These are phyloP conservation scores for Aegilops umbellulata DNA, from an alignment of 176 grass and related monocot genomes.

Conservation along the genomic window DNA sequence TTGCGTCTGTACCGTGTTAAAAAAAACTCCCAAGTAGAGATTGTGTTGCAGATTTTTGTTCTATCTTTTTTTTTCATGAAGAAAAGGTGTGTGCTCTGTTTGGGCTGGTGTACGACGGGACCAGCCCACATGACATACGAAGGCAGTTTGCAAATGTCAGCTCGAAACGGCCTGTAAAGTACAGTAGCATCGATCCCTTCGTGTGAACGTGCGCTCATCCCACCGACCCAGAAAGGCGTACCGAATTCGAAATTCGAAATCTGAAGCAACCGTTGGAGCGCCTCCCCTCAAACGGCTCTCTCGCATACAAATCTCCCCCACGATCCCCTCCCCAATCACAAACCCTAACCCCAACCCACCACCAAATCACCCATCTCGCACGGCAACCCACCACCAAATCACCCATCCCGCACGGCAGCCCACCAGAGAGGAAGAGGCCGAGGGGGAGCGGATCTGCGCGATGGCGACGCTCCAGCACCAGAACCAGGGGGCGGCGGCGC, in stretches of 20 bases:
- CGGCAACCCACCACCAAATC: background rate
- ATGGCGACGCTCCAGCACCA: conserved; percentile 43
- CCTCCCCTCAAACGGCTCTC: conserved; percentile 38
- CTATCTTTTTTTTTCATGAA: background rate
- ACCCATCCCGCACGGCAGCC: background rate
- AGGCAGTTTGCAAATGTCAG: no score
- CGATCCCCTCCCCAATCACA: conserved; percentile 2
- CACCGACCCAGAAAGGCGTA: background rate
- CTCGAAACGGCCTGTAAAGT: background rate
- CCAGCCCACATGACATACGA: background rate
- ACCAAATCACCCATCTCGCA: background rate
- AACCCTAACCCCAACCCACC: background rate
- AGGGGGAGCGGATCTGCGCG: background rate
- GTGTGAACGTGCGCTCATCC: background rate
- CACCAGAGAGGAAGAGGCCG: background rate
- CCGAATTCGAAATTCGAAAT: conserved; percentile 42
- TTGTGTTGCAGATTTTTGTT: background rate
- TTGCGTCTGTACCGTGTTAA: no score
- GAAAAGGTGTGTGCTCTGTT: background rate
- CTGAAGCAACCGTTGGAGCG: conserved; percentile 26
- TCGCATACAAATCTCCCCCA: conserved; percentile 25
- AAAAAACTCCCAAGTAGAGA: no score
- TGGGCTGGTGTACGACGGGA: background rate
- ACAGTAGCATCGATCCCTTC: background rate
- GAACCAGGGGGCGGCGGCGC: background rate